A percentile compares a stretch with the other conserved stretches of the same genome.
Conservation (phyloP, 2,329 filamentous ascomycete genomes). For the Cercospora citrullina region DNA sequence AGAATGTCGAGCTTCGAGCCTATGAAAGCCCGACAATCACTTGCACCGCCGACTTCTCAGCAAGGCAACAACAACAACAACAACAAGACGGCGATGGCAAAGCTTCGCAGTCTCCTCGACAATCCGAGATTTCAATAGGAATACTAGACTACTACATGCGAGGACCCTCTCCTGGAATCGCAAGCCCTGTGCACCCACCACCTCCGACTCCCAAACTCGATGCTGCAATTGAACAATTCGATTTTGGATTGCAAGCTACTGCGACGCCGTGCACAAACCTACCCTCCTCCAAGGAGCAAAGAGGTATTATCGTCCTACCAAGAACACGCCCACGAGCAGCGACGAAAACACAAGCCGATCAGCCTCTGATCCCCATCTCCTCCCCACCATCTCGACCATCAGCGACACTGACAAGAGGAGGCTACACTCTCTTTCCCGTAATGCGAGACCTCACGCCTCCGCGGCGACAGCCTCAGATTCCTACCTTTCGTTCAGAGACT, state of each 20-base stretch:
- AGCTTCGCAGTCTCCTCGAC: constrained; percentile 26
- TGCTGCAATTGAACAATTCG: constrained; percentile 33
- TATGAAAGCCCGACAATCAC: not conserved
- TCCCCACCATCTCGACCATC: constrained; percentile 6
- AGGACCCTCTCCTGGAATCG: constrained; percentile 13
- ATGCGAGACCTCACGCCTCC: constrained; percentile 29
- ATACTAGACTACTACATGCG: constrained; percentile 37
- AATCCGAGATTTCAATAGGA: constrained; percentile 36
- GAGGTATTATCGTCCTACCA: not conserved
- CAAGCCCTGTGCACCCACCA: constrained; percentile 17
- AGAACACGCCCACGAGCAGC: not conserved
- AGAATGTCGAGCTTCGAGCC: not conserved
- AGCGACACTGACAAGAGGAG: constrained; percentile 23
- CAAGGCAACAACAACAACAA: not conserved
- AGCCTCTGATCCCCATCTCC: constrained; percentile 17
- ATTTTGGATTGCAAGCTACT: constrained; percentile 32
- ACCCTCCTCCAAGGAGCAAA: not conserved
- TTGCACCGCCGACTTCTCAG: not conserved
- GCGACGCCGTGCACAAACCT: constrained; percentile 15
- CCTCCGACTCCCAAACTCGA: constrained; percentile 27
- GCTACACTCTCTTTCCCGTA: constrained; percentile 34
- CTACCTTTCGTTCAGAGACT: not conserved
- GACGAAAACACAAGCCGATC: constrained; percentile 11
- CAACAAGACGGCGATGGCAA: not conserved
- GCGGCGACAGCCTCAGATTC: constrained; percentile 15